Conservation (phyloP, 306 rosid species). For the Oxytropis ochrocephala region DNA sequence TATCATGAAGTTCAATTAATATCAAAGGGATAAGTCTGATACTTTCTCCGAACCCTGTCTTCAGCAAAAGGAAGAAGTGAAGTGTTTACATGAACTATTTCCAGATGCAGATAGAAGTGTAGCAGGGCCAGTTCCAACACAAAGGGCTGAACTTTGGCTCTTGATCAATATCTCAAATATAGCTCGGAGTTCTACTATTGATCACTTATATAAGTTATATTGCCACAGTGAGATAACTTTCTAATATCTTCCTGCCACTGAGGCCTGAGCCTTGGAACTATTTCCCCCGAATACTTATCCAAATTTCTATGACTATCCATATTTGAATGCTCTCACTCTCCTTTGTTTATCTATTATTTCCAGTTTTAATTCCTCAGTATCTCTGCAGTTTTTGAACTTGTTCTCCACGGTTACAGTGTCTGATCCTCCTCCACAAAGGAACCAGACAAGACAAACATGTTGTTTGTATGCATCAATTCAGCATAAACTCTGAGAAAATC, state of each 20-base stretch:
- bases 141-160: not conserved
- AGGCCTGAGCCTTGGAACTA: not conserved
- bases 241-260: not conserved
- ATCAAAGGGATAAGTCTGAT: no score
- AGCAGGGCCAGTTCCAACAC: not conserved
- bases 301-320: not conserved
- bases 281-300: not conserved
- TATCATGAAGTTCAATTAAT: not conserved
- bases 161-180: not conserved
- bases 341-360: not conserved
- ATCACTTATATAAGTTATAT: slow-evolving; percentile 4
- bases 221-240: not conserved
- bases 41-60: no score
- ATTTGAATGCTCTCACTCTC: not conserved
- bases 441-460: not conserved
- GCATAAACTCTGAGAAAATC: not conserved
- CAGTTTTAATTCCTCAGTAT: not conserved
- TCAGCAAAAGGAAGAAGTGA: not conserved
- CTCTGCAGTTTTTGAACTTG: not conserved
- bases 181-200: not conserved
- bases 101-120: not conserved
- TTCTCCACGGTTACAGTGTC: not conserved
- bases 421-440: not conserved
- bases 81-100: not conserved
- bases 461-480: not conserved